Base-by-base conservation (phyloP, 78 protist genomes). In the Mastigamoeba balamuthi region DNA sequence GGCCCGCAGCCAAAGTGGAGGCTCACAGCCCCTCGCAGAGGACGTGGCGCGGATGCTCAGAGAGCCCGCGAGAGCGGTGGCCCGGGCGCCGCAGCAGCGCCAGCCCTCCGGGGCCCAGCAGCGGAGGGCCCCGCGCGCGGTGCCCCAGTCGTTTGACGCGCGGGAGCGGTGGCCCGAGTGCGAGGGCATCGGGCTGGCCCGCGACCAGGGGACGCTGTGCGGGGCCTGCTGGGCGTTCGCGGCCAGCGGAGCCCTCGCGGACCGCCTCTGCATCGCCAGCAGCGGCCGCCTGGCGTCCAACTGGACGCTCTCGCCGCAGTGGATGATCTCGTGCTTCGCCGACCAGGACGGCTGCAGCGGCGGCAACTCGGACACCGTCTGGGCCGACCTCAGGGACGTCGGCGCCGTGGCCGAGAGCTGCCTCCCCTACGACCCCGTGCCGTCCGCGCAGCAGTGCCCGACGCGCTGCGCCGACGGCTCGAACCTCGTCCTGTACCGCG, bases 201-300 rank as follows among this genome's bases (percentile, higher is more conserved):
- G 84, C 44, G 35, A 44, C 6, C 84, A 79, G 66, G 65, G 36
- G 0, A 28, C 29, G 10, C n/a, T n/a, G n/a, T n/a, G 10, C 7
- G 66, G 66, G 43, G 73, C 80, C 66, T 79, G 84, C 38, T 79
- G 84, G 84, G 84, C 84, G 29, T 43, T 70, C n/a, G 73, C 74
- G 6, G 7, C 73, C 1, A n/a, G 75, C 23, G 66, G 78, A 66
- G 23, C 73, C 10, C 38, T 71, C 0, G 76, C 84, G 0, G 84
- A 79, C 66, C 72, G 74, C 44, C 25, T 63, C 29, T 79, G 84
- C 66, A 28, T 72, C 28, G 73, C 37, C 6, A 42, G 75, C 17
- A 25, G 35, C 65, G 65, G 42, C 5, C n/a, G n/a, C n/a, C n/a
- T n/a, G n/a, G 8, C 6, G 3, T 30, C 73, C 23, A 79, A 79